phyloP scores from a whole-genome alignment of 1,284 basidiomycete species.

The Irpex sp. region DNA sequence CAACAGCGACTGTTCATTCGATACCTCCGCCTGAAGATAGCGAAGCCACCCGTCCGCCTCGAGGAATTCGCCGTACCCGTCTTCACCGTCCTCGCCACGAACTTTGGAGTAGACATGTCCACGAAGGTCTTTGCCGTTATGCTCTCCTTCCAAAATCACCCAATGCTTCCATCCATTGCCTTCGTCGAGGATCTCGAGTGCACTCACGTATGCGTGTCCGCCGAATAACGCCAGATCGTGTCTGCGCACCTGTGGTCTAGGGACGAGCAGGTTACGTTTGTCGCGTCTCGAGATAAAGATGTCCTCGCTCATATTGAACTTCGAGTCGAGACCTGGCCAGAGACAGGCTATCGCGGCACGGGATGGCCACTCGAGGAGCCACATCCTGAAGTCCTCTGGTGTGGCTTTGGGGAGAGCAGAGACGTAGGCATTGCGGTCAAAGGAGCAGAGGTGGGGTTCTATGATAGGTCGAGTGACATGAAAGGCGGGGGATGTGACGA shows the following conservation, averaged over 20 bases:
- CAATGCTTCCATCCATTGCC: conserved; percentile 15
- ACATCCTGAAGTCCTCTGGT: conserved; percentile 11
- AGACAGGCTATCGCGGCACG: conserved; percentile 9
- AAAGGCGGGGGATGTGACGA: conserved; percentile 11
- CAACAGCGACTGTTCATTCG: conserved; percentile 9
- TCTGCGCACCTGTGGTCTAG: conserved; percentile 8
- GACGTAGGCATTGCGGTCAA: conserved; percentile 9
- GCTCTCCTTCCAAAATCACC: conserved; percentile 10
- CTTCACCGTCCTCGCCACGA: conserved; percentile 11
- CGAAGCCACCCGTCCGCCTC: conserved; percentile 10
- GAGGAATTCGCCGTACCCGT: conserved; percentile 12
- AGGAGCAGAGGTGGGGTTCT: conserved; percentile 1
- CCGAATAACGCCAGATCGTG: conserved; percentile 8
- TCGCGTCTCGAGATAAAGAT: conserved; percentile 10
- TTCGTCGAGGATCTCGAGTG: conserved; percentile 12
- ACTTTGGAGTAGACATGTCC: conserved; percentile 13
- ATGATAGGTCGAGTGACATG: conserved; percentile 8
- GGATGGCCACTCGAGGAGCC: conserved; percentile 14
- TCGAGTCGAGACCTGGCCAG: conserved; percentile 12
- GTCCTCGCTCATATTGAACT: conserved; percentile 14
- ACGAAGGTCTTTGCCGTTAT: conserved; percentile 11
- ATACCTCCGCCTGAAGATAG: conserved; percentile 9
- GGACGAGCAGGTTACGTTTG: conserved; percentile 8
- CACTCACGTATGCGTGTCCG: conserved; percentile 6
- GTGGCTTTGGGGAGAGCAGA: conserved; percentile 5